Base-by-base conservation (phyloP, 2,329 filamentous ascomycete species). In the Penicillium sp. region DNA sequence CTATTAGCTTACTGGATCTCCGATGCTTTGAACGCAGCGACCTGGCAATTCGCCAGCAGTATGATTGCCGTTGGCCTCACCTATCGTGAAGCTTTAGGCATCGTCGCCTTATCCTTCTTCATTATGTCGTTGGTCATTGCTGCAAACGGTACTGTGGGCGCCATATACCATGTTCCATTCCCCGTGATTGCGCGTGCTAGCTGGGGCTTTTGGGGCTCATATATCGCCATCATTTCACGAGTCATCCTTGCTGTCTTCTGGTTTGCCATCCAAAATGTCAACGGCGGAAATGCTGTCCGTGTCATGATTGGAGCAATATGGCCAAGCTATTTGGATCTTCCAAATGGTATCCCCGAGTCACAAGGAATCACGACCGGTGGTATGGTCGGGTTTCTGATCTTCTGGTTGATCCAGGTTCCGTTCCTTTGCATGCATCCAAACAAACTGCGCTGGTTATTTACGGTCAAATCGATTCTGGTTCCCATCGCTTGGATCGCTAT, bases 211-310 rank as follows among this genome's bases (percentile, higher is more conserved):
- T 83, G 79, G 76, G 81, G 82, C 52, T 81, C 79, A 25, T 82
- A 83, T 64, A 73, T 84, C 38, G 77, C 81, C 25, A 81, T 84
- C 51, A 64, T 84, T 8, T 82, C 79, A 0, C 76, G 82, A 11
- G 76, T 78, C 39, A 79, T 84, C 55, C 77, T 84, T 4, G 82
- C 82, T 5, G 68, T 84, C 19, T 84, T 85, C 70, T 85, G 83
- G 87, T 84, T 88, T 52, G 84, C 85, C 0, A 87, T 89, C 46
- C 85, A 88, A 62, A 84, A 82, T 40, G 84, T 84, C 58, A 87
- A 86, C 60, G 86, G 86, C 0, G 84, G 81, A 0, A 82, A 83
- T 55, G 76, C 78, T 0, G 75, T 83, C 9, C 73, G 74, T 5
- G 78, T 80, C 43, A 82, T 83, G 72, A 72, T 84, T 15, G 77